Evolutionary conservation across 2,329 filamentous ascomycete genomes (phyloP), one percentile per base, ranked within the genome.

Genomic region (Stagonosporopsis rhizophila): DNA sequence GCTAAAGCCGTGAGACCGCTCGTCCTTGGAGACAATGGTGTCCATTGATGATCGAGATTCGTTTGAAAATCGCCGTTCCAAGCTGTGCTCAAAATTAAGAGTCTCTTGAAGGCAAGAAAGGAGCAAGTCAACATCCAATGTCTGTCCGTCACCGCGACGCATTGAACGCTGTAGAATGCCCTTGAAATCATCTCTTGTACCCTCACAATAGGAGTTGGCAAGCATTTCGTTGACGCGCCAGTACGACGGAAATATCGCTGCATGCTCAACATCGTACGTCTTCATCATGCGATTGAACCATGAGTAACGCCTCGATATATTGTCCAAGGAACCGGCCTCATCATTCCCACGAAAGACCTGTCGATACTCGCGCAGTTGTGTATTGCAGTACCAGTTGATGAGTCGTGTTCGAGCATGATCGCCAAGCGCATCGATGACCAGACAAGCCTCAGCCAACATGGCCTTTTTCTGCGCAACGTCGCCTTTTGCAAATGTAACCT

Each of bases 211-310:
- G 0, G 92, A 86, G 74, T 93, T 93, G 22, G 93, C 91, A 42
- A 99, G 82, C 64, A 90, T 87, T 78, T 99, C 95, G 71, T 92
- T 91, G 38, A 96, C 93, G 56, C 88, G 88, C 95, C 95, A 99
- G 61, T 89, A 83, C 0, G 87, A 73, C 7, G 95, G 95, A 73
- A 99, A 99, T 50, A 99, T 90, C 42, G 82, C 82, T 8, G 90
- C 87, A 78, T 98, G 94, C 71, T 98, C 94, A 41, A 96, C 90
- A 69, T 99, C 95, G 75, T 97, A 96, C 1, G 90, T 91, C 81
- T 96, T 96, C 76, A 98, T 83, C 85, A 94, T 96, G 60, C 96
- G 87, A 75, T 91, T 92, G 77, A 98, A 96, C 95, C 95, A 99
- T 6, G 93, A 90, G 75, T 98, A 99, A 61, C 95, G 83, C 59